These are phyloP conservation scores for Tylopilus plumbeoviolaceoides DNA, from an alignment of 768 basidiomycete genomes.

Conservation along the genomic window DNA sequence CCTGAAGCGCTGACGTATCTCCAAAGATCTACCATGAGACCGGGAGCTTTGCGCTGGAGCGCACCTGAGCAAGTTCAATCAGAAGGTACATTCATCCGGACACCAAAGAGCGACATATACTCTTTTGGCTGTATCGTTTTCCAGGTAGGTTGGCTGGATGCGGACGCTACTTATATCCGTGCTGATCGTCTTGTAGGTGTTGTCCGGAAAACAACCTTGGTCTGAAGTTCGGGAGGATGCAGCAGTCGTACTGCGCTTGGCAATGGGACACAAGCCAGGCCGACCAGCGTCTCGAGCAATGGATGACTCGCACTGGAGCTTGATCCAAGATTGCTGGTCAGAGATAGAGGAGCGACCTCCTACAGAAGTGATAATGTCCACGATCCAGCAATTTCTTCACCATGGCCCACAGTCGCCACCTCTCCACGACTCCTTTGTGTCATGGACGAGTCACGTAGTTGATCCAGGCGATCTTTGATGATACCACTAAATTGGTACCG, in stretches of 20 bases:
- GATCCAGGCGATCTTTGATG: too few relatives aligned
- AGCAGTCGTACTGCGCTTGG: slow-evolving; percentile 3
- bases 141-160: background rate
- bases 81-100: background rate
- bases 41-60: background rate
- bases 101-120: background rate
- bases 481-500: too few relatives aligned
- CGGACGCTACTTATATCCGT: background rate
- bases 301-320: background rate
- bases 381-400: background rate
- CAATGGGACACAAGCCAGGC: background rate
- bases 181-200: background rate
- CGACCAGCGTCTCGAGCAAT: background rate
- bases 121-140: background rate
- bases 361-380: background rate
- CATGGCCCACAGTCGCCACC: background rate
- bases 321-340: slow-evolving; percentile 6
- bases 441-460: too few relatives aligned
- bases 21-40: background rate
- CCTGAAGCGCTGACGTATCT: background rate
- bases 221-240: background rate
- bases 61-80: background rate
- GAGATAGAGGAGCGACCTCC: background rate
- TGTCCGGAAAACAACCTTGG: slow-evolving; percentile 13
- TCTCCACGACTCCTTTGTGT: too few relatives aligned